These are phyloP conservation scores for Friedmanniomyces endolithicus DNA, from an alignment of 495 filamentous ascomycete species.

Conservation along the genomic window DNA sequence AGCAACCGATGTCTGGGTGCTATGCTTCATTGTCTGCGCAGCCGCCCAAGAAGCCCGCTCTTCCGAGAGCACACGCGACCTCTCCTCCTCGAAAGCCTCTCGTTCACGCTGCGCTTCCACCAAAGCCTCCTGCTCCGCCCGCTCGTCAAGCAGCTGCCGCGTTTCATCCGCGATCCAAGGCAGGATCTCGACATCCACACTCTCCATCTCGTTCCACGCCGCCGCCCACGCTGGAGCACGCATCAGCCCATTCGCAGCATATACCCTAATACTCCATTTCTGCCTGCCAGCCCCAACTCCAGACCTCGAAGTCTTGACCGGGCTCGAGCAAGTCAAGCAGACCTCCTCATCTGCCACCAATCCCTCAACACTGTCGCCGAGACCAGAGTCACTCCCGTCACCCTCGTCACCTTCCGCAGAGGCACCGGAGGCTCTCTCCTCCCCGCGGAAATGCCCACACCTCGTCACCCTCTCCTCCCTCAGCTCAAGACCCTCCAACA, in stretches of 20 bases:
- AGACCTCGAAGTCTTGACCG: constrained; percentile 16
- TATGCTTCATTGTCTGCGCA: neutral
- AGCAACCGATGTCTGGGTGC: neutral
- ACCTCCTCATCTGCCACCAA: constrained; percentile 8
- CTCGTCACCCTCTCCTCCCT: constrained; percentile 58
- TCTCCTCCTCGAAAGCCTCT: constrained; percentile 4
- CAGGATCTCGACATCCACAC: constrained; percentile 78
- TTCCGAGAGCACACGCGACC: neutral
- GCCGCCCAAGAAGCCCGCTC: constrained; percentile 3
- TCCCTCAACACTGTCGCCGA: constrained; percentile 19
- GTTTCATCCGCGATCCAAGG: constrained; percentile 13
- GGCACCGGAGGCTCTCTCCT: too few relatives aligned
- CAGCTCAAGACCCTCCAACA: constrained; percentile 79
- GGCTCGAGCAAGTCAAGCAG: constrained; percentile 25
- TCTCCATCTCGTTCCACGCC: constrained; percentile 94
- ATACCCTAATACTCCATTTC: constrained; percentile 52
- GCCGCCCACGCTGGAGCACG: constrained; percentile 81
- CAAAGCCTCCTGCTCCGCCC: constrained; percentile 28
- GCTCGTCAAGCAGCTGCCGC: constrained; percentile 23
- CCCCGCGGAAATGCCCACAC: constrained; percentile 54
- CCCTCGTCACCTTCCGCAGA: too few relatives aligned
- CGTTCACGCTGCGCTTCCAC: constrained; percentile 2
- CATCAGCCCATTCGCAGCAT: constrained; percentile 89
- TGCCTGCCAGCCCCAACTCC: constrained; percentile 16
- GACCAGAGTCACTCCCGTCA: constrained; percentile 18